Evolutionary conservation across 2,329 filamentous ascomycete species (phyloP).

Genomic region (Eutypa lata): DNA sequence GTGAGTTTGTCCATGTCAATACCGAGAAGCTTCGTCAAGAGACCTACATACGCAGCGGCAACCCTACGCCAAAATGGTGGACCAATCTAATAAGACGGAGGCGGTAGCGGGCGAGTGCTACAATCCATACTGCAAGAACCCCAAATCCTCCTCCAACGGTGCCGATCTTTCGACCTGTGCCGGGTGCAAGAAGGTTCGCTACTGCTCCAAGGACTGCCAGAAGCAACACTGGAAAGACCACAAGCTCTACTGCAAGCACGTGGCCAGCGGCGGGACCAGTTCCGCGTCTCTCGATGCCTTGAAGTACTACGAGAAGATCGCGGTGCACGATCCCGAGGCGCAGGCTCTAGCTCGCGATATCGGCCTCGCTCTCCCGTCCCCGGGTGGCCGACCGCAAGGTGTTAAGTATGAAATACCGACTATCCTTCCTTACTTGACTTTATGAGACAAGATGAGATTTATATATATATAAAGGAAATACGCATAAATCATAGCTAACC

Average conservation of each 20-base stretch:
- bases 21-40: background rate
- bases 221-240: slow-evolving; percentile 20
- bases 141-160: slow-evolving; percentile 2
- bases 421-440: too few relatives aligned
- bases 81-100: background rate
- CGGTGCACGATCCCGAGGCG: slow-evolving; percentile 5
- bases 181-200: slow-evolving; percentile 15
- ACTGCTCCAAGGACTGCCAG: slow-evolving; percentile 23
- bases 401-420: too few relatives aligned
- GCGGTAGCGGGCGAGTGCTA: slow-evolving; percentile 2
- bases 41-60: background rate
- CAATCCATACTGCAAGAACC: slow-evolving; percentile 5
- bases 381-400: background rate
- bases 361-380: background rate
- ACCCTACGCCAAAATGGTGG: background rate
- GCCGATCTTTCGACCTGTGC: slow-evolving; percentile 8
- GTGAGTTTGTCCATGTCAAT: background rate
- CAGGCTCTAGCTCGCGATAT: slow-evolving; percentile 6
- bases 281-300: slow-evolving; percentile 1
- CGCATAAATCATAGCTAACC: background rate
- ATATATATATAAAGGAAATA: too few relatives aligned
- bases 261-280: slow-evolving; percentile 3
- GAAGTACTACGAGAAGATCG: slow-evolving; percentile 9
- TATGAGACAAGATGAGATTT: background rate
- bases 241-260: slow-evolving; percentile 16